Percentiles rank a stretch among this genome's conserved stretches.
These are phyloP conservation scores for Umbelopsis sp. DNA, from an alignment of 371 early-diverging fungal species.

Conservation along the genomic window DNA sequence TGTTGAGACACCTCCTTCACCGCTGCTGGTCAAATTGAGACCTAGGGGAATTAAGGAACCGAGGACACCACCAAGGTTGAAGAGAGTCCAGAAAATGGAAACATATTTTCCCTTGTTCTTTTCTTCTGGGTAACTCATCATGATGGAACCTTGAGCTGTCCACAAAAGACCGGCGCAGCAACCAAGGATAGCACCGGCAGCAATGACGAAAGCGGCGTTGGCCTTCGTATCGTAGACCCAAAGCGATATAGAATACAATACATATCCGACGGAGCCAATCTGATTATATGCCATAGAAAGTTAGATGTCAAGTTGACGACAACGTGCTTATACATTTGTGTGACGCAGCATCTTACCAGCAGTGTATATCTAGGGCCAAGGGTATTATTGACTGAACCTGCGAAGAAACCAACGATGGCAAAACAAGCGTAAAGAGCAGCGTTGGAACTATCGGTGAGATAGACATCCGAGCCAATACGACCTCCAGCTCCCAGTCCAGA, in stretches of 20 bases:
- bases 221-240: constrained; percentile 54
- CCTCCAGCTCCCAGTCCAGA: constrained; percentile 58
- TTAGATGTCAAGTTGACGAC: background rate
- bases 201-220: constrained; percentile 49
- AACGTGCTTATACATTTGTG: background rate
- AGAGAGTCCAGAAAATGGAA: constrained; percentile 79
- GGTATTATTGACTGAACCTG: constrained; percentile 64
- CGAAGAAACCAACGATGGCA: constrained; percentile 69
- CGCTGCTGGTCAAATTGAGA: constrained; percentile 55
- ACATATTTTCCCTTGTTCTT: constrained; percentile 76
- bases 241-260: constrained; percentile 58
- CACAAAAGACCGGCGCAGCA: constrained; percentile 62
- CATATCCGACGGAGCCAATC: constrained; percentile 57
- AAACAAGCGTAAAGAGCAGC: constrained; percentile 72
- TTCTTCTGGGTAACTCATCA: constrained; percentile 73
- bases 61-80: constrained; percentile 80
- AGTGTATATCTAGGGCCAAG: constrained; percentile 58
- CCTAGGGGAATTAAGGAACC: constrained; percentile 74
- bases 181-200: constrained; percentile 71
- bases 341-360: constrained; percentile 28
- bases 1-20: constrained; percentile 47
- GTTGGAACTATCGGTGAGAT: constrained; percentile 67
- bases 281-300: constrained; percentile 19
- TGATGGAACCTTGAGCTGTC: constrained; percentile 72
- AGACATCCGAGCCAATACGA: constrained; percentile 55